A percentile compares a stretch with the other conserved stretches of the same genome.
phyloP scores from a whole-genome alignment of 805 yeast species.

The Saccharomycopsis synnaedendra region DNA sequence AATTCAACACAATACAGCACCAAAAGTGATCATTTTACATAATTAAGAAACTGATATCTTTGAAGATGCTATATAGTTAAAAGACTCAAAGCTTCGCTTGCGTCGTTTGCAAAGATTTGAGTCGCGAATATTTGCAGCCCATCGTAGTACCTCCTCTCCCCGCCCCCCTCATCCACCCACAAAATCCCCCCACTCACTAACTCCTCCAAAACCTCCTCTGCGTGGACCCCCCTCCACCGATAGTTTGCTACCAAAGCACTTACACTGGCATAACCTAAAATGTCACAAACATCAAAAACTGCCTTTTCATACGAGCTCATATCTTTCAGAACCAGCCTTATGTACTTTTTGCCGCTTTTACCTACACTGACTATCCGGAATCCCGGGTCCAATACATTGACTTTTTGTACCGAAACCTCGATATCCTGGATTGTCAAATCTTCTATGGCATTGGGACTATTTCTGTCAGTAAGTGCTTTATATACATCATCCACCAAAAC shows the following conservation, averaged over 20 bases:
- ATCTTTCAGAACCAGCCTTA: conserved; percentile 54
- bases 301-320: conserved; percentile 56
- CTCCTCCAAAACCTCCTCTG: conserved; percentile 55
- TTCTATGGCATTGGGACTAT: conserved; percentile 18
- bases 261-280: conserved; percentile 63
- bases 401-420: conserved; percentile 37
- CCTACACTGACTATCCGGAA: conserved; percentile 51
- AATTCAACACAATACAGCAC: no score
- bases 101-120: no score
- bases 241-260: conserved; percentile 61
- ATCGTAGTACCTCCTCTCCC: conserved; percentile 2
- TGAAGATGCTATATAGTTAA: no score
- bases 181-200: conserved; percentile 74
- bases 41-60: no score
- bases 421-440: conserved; percentile 39
- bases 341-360: conserved; percentile 34
- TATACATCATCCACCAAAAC: conserved; percentile 48
- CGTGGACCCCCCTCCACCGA: conserved; percentile 57
- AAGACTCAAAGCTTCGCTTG: no score
- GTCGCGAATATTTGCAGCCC: no score
- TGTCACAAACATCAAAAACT: conserved; percentile 65
- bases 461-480: conserved; percentile 22
- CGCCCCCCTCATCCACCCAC: conserved; percentile 52
- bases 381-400: conserved; percentile 59
- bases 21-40: no score